Base-by-base conservation (phyloP, 106 monocot species). In the Dendrobium huoshanense region DNA sequence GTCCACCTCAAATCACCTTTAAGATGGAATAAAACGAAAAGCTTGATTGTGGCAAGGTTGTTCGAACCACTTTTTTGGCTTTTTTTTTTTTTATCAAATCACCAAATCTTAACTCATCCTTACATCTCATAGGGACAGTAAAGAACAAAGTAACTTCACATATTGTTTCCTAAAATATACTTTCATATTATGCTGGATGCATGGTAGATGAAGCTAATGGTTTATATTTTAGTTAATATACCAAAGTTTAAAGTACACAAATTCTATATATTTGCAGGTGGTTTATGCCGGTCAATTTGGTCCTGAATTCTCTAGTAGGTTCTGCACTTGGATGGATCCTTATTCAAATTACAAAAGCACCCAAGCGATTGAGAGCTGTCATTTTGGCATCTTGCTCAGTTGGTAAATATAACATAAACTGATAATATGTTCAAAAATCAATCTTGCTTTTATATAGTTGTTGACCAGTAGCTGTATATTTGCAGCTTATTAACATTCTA, bases 251-350 rank as follows among this genome's bases (percentile, higher is more conserved):
- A 70, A 33, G 37, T 70, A 70, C 25, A 29, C n/a, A 37, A 31
- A 15, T 70, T 70, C 37, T 13, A 0, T 16, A n/a, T 70, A 70
- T 37, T 2, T 82, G 75, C 90, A 95, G 95, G 87, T 95, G 95
- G 95, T 95, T 95, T 85, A 95, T 95, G 95, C 95, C 95, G 41
- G 44, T 95, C 59, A 95, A 95, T 85, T 73, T 95, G 25, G 78
- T 92, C 82, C 77, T 92, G 48, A 87, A 87, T 43, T 87, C 80
- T 42, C 27, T 87, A 24, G 15, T 92, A 72, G 95, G 95, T 77
- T 90, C 84, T 77, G 78, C 72, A n/a, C 83, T 95, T 74, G 95
- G 95, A 80, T 92, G 95, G 92, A 55, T 87, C 75, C 84, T 95
- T 41, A 82, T 89, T 73, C 85, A 78, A 37, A 89, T 95, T 29